These are phyloP conservation scores for Hyaloscypha variabilis DNA, from an alignment of 495 filamentous ascomycete species.

Conservation along the genomic window DNA sequence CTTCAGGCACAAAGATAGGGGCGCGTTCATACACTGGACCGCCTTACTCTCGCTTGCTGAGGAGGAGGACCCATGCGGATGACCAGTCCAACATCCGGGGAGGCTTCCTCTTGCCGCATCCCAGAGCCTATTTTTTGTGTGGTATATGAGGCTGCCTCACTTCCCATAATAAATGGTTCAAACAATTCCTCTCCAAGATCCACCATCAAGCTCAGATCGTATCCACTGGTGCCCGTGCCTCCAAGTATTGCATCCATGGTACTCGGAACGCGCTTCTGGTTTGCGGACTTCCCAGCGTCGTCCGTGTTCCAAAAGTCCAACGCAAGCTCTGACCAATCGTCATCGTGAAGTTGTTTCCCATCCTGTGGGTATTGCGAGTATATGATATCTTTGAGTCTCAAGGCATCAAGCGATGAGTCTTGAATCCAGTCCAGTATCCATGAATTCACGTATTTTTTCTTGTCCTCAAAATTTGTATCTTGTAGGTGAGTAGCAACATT, in stretches of 20 bases:
- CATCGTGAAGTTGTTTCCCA: slow-evolving; percentile 11
- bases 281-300: slow-evolving; percentile 15
- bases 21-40: background rate
- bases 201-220: background rate
- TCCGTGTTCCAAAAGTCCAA: slow-evolving; percentile 27
- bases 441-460: slow-evolving; percentile 28
- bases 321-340: slow-evolving; percentile 26
- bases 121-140: background rate
- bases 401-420: slow-evolving; percentile 23
- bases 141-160: slow-evolving; percentile 3
- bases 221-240: slow-evolving; percentile 12
- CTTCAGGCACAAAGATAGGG: no score
- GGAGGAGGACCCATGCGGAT: background rate
- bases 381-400: slow-evolving; percentile 21
- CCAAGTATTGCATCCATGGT: slow-evolving; percentile 25
- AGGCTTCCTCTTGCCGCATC: background rate
- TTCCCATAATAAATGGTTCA: background rate
- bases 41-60: background rate
- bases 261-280: slow-evolving; percentile 14
- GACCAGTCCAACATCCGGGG: background rate
- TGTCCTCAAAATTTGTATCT: slow-evolving; percentile 19
- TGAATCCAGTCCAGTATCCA: slow-evolving; percentile 29
- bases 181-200: background rate
- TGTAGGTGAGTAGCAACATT: background rate
- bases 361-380: slow-evolving; percentile 13